Base-by-base conservation (phyloP, 108 stramenopile species). In the Schizochytrium sp. region DNA sequence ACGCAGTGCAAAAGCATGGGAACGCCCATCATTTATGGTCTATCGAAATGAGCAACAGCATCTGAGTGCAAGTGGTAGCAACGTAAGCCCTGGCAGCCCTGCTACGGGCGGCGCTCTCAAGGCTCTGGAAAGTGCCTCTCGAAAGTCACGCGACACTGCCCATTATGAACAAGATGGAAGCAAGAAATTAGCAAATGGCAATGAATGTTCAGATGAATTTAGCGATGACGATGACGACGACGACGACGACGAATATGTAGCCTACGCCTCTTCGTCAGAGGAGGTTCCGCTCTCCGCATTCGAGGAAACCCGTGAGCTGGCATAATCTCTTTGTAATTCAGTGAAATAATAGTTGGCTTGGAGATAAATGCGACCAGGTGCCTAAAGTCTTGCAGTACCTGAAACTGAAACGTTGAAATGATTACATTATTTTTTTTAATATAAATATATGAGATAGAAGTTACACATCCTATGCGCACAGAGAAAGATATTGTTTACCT, bases 171-270 rank as follows among this genome's bases (percentile, higher is more conserved):
- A 72, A 15, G 72, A 13, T 2, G 72, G 28, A 28, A 28, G 28
- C 28, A 28, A 28, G 28, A 28, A 28, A 28, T 28, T 28, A 28
- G 28, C 28, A 38, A 28, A 7, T 40, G 53, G 28, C 76, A 53
- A 55, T 47, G 47, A 17, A 47, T 83, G 55, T 42, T 83, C 76
- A n/a, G 28, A 83, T n/a, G 76, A 83, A 7, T 83, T 83, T 83
- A 83, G 76, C 53, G 47, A 83, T 10, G 59, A 60, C 2, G 17
- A 17, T n/a, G 59, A 60, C 19, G 64, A 69, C 64, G 64, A 69
- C 28, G 40, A 38, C 42, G 64, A 69, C 64, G 76, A 83, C 47
- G 76, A 83, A 2, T 83, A 83, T 53, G 76, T 83, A 13, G 76
- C 76, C 50, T 83, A 83, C 40, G 76, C 50, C 8, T 83, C 76